phyloP scores from a whole-genome alignment of 192 early-diverging fungal genomes.

The Coemansia sp. region DNA sequence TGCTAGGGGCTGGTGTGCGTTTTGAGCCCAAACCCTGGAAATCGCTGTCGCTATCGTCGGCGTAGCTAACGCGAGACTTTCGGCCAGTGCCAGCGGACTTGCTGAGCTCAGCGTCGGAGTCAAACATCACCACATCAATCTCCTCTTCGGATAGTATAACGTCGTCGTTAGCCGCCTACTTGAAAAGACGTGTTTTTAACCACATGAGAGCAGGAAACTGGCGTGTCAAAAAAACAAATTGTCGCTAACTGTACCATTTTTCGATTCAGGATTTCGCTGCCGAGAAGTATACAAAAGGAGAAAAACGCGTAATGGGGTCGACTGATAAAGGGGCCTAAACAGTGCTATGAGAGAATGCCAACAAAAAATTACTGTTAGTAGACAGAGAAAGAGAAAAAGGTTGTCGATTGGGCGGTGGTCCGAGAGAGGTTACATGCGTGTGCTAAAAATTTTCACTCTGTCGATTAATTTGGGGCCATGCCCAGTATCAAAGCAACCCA shows the following conservation, averaged over 20 bases:
- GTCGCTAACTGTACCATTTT: conserved; percentile 6
- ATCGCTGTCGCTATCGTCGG: conserved; percentile 40
- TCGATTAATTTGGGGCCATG: background rate
- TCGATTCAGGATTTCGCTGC: background rate
- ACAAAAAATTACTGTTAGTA: conserved; percentile 5
- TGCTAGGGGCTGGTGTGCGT: conserved; percentile 21
- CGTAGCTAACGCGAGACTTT: conserved; percentile 12
- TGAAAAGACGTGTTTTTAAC: background rate
- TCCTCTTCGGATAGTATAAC: conserved; percentile 48
- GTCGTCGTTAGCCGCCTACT: conserved; percentile 18
- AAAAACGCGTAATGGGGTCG: background rate
- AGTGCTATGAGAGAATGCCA: background rate
- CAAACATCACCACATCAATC: conserved; percentile 55
- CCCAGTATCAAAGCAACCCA: background rate
- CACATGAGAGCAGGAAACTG: background rate
- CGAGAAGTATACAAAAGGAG: background rate
- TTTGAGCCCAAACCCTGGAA: conserved; percentile 33
- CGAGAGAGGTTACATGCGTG: background rate
- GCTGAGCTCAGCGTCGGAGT: conserved; percentile 52
- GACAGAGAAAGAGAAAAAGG: background rate
- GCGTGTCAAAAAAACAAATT: background rate
- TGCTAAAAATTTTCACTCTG: background rate
- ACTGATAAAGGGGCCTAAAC: background rate
- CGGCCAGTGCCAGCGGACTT: conserved; percentile 12
- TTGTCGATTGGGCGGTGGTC: background rate